A percentile compares a stretch with the other conserved stretches of the same genome.
phyloP scores from a whole-genome alignment of 1,284 basidiomycete genomes.

The Cystobasidium pallidum region DNA sequence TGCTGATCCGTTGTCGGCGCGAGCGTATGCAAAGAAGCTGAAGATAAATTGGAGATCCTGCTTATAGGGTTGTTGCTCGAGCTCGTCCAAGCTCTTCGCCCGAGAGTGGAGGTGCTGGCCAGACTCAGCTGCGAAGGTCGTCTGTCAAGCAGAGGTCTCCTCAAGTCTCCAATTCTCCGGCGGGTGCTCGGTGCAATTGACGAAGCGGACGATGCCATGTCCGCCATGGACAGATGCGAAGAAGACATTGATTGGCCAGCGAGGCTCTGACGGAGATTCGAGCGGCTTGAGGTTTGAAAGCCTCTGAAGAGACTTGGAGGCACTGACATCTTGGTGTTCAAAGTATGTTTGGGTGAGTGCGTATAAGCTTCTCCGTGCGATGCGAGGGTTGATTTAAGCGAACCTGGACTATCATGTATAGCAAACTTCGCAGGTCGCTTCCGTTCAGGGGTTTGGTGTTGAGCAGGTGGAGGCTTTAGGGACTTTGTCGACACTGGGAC shows the following conservation, averaged over 20 bases:
- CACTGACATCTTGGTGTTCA: not conserved
- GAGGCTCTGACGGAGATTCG: slow-evolving; percentile 5
- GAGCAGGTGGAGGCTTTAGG: not conserved
- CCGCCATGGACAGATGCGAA: slow-evolving; percentile 12
- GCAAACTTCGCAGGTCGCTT: slow-evolving; percentile 13
- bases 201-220: slow-evolving; percentile 6
- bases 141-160: slow-evolving; percentile 3
- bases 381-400: not conserved
- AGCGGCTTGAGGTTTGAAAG: slow-evolving; percentile 13
- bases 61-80: slow-evolving; percentile 1
- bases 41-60: slow-evolving; percentile 16
- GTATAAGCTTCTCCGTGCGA: not conserved
- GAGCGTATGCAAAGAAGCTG: slow-evolving; percentile 18
- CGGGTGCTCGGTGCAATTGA: slow-evolving; percentile 5
- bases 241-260: slow-evolving; percentile 8
- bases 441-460: not conserved
- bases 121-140: slow-evolving; percentile 18
- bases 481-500: not conserved
- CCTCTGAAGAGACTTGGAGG: slow-evolving; percentile 10
- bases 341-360: not conserved
- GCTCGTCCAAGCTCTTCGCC: not conserved
- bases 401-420: slow-evolving; percentile 11
- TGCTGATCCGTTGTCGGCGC: slow-evolving; percentile 12
- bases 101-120: slow-evolving; percentile 7
- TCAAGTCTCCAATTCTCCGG: not conserved